These are phyloP conservation scores for Phytophthora foliorum DNA, from an alignment of 352 stramenopile species.

Conservation along the genomic window DNA sequence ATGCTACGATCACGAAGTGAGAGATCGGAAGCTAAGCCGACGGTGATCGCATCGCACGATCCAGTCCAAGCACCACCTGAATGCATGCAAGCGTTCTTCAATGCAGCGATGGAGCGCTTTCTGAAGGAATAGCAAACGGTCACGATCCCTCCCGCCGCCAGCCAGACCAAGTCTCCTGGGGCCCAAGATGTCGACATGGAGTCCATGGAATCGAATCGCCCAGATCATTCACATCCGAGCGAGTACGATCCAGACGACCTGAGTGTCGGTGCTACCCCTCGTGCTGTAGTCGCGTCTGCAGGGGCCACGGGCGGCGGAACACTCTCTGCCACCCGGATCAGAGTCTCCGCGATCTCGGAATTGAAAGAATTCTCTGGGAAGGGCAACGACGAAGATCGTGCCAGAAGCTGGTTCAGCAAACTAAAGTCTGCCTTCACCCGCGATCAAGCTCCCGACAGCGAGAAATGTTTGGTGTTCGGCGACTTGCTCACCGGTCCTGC, in stretches of 20 bases:
- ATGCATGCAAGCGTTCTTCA: background rate
- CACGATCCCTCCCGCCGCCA: no score
- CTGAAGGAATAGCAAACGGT: background rate
- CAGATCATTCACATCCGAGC: background rate
- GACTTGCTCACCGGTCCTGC: background rate
- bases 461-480: background rate
- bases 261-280: background rate
- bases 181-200: slow-evolving; percentile 7
- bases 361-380: background rate
- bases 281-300: no score
- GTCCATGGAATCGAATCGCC: background rate
- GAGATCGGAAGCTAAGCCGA: no score
- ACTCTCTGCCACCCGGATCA: background rate
- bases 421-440: no score
- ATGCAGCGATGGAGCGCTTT: background rate
- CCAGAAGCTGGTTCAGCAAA: no score
- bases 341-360: background rate
- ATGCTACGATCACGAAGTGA: background rate
- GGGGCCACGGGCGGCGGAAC: no score
- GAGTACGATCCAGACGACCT: slow-evolving; percentile 3
- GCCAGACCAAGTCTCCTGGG: background rate
- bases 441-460: no score
- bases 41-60: background rate
- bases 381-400: background rate
- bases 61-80: background rate